Percentiles rank a stretch among this genome's conserved stretches.
These are phyloP conservation scores for Saksenaea vasiformis DNA, from an alignment of 371 early-diverging fungal species.

Conservation along the genomic window DNA sequence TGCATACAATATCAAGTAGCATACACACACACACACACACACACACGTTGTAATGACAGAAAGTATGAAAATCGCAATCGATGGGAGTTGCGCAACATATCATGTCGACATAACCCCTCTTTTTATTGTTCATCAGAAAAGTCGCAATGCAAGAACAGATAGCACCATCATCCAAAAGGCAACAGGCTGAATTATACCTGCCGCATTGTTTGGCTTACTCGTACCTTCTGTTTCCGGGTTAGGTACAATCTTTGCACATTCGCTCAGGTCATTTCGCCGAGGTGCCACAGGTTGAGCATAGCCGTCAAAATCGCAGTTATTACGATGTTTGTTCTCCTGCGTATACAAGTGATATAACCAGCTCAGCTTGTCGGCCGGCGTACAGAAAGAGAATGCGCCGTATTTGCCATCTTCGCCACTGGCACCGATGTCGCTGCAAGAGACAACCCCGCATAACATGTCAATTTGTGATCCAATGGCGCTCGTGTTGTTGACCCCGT, in stretches of 20 bases:
- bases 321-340: constrained; percentile 15
- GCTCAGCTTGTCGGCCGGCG: constrained; percentile 51
- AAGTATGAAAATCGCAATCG: too few relatives aligned
- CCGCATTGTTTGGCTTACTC: neutral
- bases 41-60: too few relatives aligned
- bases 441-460: constrained; percentile 53
- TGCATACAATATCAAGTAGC: too few relatives aligned
- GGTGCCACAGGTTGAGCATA: constrained; percentile 35
- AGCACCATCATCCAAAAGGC: neutral
- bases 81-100: too few relatives aligned
- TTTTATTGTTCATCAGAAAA: neutral
- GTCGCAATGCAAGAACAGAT: neutral
- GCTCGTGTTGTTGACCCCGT: constrained; percentile 18
- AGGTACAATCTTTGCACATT: constrained; percentile 33
- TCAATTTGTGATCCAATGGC: constrained; percentile 43
- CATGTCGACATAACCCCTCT: too few relatives aligned
- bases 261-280: constrained; percentile 30
- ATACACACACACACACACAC: too few relatives aligned
- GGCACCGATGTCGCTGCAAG: constrained; percentile 55
- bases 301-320: constrained; percentile 43
- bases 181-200: neutral
- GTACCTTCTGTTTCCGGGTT: constrained; percentile 7
- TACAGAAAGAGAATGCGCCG: constrained; percentile 59
- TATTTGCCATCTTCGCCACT: constrained; percentile 57
- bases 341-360: constrained; percentile 42